Conservation (phyloP, 192 early-diverging fungal species). For the Coemansia sp. region DNA sequence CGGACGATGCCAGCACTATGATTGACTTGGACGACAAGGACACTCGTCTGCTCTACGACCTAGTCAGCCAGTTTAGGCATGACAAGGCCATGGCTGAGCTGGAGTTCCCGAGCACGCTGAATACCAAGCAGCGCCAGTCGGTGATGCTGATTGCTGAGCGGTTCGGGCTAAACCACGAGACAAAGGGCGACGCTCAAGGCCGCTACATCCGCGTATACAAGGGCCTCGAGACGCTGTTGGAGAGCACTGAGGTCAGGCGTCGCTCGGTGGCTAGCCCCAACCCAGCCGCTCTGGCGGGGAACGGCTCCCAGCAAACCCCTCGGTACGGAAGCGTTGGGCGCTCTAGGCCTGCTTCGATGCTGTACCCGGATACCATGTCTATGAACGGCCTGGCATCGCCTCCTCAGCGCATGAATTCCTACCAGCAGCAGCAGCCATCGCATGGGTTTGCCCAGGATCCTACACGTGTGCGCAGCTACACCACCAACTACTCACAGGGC, state of each 20-base stretch:
- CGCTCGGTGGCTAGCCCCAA: slow-evolving; percentile 41
- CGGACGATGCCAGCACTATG: slow-evolving; percentile 18
- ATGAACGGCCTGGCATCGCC: slow-evolving; percentile 42
- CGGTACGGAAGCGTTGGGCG: slow-evolving; percentile 39
- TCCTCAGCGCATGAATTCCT: slow-evolving; percentile 33
- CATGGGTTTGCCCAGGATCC: slow-evolving; percentile 32
- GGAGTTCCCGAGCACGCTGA: slow-evolving; percentile 61
- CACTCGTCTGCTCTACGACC: slow-evolving; percentile 68
- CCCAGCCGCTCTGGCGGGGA: slow-evolving; percentile 10
- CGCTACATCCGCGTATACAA: slow-evolving; percentile 54
- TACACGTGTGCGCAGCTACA: slow-evolving; percentile 44
- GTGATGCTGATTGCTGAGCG: slow-evolving; percentile 72
- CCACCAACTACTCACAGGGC: slow-evolving; percentile 43
- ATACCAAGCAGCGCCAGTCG: slow-evolving; percentile 59
- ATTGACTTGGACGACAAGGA: slow-evolving; percentile 72
- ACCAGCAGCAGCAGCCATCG: slow-evolving; percentile 29
- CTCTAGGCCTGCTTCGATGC: slow-evolving; percentile 45
- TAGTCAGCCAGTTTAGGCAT: slow-evolving; percentile 69
- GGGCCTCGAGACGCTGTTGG: slow-evolving; percentile 47
- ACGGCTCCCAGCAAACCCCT: slow-evolving; percentile 5
- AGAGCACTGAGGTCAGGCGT: slow-evolving; percentile 47
- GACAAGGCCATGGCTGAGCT: slow-evolving; percentile 65
- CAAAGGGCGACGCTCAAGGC: slow-evolving; percentile 40
- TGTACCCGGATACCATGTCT: slow-evolving; percentile 48
- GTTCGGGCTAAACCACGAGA: slow-evolving; percentile 58